Percentiles rank a stretch among this genome's conserved stretches.
Conservation (phyloP, 2,329 filamentous ascomycete species). For the Xylaria sp. region DNA sequence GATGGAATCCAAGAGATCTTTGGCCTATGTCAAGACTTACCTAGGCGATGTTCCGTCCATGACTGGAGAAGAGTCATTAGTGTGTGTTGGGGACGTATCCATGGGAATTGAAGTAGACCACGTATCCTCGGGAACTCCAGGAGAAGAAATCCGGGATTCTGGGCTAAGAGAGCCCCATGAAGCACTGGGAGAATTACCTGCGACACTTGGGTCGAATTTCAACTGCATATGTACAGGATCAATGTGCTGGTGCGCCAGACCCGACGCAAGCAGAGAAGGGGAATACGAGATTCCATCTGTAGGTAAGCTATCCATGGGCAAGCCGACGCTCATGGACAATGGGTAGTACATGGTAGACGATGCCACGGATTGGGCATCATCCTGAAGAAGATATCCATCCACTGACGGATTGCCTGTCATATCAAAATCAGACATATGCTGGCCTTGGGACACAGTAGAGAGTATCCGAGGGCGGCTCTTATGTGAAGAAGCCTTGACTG, state of each 20-base stretch:
- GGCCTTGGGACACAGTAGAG: constrained; percentile 60
- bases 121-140: constrained; percentile 61
- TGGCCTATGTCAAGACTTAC: constrained; percentile 55
- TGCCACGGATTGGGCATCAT: constrained; percentile 58
- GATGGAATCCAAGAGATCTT: constrained; percentile 42
- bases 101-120: constrained; percentile 55
- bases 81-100: constrained; percentile 58
- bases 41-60: constrained; percentile 64
- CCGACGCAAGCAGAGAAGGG: constrained; percentile 55
- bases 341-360: constrained; percentile 64
- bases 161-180: constrained; percentile 65
- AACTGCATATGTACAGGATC: constrained; percentile 67
- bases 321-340: constrained; percentile 45
- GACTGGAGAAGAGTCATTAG: constrained; percentile 61
- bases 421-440: constrained; percentile 63
- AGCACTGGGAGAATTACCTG: constrained; percentile 62
- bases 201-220: constrained; percentile 62
- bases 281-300: constrained; percentile 58
- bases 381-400: constrained; percentile 64
- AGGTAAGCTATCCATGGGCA: constrained; percentile 59
- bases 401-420: constrained; percentile 65
- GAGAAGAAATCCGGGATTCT: constrained; percentile 64
- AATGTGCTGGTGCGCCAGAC: constrained; percentile 64
- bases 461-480: constrained; percentile 59
- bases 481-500: constrained; percentile 55